Conservation (phyloP, 2,329 filamentous ascomycete genomes). For the Scedosporium minutisporum region DNA sequence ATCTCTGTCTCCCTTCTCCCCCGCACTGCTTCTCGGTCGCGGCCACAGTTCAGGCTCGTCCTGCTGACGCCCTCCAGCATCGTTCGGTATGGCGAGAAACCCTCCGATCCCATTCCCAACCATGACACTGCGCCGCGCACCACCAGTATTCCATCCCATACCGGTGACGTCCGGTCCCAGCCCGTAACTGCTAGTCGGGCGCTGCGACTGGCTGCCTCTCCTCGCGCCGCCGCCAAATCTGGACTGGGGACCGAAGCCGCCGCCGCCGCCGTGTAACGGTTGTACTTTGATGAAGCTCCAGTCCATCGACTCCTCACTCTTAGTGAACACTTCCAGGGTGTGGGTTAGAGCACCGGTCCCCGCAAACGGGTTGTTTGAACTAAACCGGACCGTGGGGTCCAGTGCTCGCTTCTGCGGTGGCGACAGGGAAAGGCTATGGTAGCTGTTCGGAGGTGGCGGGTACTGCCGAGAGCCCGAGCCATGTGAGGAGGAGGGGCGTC, state of each 20-base stretch:
- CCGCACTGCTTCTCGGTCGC: constrained; percentile 32
- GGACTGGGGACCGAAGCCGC: constrained; percentile 7
- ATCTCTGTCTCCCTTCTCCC: constrained; percentile 29
- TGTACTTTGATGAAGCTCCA: constrained; percentile 48
- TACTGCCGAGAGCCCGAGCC: constrained; percentile 17
- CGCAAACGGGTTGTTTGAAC: constrained; percentile 52
- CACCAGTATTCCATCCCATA: constrained; percentile 39
- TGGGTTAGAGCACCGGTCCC: constrained; percentile 32
- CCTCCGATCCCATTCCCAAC: constrained; percentile 40
- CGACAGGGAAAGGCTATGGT: constrained; percentile 14
- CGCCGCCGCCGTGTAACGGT: constrained; percentile 18
- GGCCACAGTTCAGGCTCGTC: constrained; percentile 29
- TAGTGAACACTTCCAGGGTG: constrained; percentile 51
- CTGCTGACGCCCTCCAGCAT: constrained; percentile 10
- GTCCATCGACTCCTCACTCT: constrained; percentile 46
- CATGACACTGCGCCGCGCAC: constrained; percentile 44
- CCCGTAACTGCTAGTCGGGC: constrained; percentile 48
- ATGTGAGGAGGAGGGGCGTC: constrained; percentile 24
- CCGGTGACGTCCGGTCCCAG: constrained; percentile 41
- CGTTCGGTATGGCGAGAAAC: constrained; percentile 42
- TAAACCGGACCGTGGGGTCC: constrained; percentile 36
- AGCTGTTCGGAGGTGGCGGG: constrained; percentile 15
- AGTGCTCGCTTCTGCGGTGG: constrained; percentile 18
- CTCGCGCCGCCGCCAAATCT: neutral
- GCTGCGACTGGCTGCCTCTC: constrained; percentile 13